Evolutionary conservation across 495 filamentous ascomycete genomes (phyloP).

Genomic region (Terfezia claveryi): DNA sequence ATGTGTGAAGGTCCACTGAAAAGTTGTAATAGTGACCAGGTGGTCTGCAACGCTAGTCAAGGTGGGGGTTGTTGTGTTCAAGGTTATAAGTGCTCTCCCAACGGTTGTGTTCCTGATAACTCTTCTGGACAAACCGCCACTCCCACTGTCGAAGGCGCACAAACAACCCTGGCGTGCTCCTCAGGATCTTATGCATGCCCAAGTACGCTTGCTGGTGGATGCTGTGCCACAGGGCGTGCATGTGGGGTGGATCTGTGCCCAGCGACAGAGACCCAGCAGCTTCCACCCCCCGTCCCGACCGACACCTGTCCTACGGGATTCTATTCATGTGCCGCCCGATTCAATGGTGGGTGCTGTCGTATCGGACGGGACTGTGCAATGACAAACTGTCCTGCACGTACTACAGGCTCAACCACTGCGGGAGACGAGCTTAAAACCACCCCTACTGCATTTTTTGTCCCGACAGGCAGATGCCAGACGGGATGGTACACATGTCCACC

Average conservation of each 20-base stretch:
- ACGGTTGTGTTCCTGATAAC: constrained; percentile 39
- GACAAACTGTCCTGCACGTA: constrained; percentile 29
- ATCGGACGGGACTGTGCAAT: constrained; percentile 61
- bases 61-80: constrained; percentile 81
- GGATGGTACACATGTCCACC: constrained; percentile 63
- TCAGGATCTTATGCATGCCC: constrained; percentile 49
- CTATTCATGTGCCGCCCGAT: constrained; percentile 44
- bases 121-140: constrained; percentile 21
- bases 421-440: constrained; percentile 20
- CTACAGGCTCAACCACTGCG: constrained; percentile 16
- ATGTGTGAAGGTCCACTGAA: constrained; percentile 44
- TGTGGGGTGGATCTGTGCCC: constrained; percentile 36
- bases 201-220: constrained; percentile 39
- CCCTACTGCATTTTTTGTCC: background rate
- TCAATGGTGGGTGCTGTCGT: constrained; percentile 47
- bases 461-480: constrained; percentile 30
- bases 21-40: constrained; percentile 40
- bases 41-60: constrained; percentile 39
- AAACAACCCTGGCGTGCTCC: constrained; percentile 35
- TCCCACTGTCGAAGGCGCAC: constrained; percentile 19
- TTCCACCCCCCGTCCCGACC: constrained; percentile 21
- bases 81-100: constrained; percentile 51
- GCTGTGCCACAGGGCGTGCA: constrained; percentile 25
- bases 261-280: constrained; percentile 15
- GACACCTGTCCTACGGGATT: constrained; percentile 41